Percentiles rank a stretch among this genome's conserved stretches.
These are phyloP conservation scores for Cenchrus americanus DNA, from an alignment of 176 grass and related monocot species.

Conservation along the genomic window DNA sequence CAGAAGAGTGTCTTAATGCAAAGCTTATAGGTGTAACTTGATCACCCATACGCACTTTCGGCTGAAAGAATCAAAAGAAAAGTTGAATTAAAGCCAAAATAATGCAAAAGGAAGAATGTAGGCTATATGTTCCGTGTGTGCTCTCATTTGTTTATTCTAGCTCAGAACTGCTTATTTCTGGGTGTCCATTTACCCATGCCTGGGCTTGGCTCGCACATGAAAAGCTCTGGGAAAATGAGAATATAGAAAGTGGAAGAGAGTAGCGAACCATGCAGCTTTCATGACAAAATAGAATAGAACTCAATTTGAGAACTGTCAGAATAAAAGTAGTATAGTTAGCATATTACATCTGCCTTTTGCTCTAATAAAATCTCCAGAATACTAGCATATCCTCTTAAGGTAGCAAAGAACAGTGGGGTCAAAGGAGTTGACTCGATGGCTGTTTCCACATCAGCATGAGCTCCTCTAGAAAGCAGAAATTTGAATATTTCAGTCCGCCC, in stretches of 20 bases:
- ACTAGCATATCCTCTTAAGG: conserved; percentile 27
- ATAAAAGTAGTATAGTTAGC: not conserved
- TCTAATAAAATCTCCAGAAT: conserved; percentile 47
- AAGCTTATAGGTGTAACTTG: not conserved
- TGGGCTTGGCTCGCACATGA: not conserved
- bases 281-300: not conserved
- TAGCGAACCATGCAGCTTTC: not conserved
- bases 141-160: not conserved
- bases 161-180: conserved; percentile 2
- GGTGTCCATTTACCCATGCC: not conserved
- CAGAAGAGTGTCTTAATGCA: conserved; percentile 14
- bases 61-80: not conserved
- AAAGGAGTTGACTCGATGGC: not conserved
- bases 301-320: not conserved
- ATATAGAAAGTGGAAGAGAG: not conserved
- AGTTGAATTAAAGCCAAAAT: not conserved
- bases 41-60: not conserved
- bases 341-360: conserved; percentile 18
- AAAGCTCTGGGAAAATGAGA: not conserved
- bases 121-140: not conserved
- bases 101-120: not conserved
- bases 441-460: conserved; percentile 31
- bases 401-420: conserved; percentile 42
- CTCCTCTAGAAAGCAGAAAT: conserved; percentile 56
- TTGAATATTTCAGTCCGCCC: conserved; percentile 39